Evolutionary conservation across 352 stramenopile species (phyloP), one percentile per base, ranked within the genome.

Genomic region (Thalassiosira ordinaria): DNA sequence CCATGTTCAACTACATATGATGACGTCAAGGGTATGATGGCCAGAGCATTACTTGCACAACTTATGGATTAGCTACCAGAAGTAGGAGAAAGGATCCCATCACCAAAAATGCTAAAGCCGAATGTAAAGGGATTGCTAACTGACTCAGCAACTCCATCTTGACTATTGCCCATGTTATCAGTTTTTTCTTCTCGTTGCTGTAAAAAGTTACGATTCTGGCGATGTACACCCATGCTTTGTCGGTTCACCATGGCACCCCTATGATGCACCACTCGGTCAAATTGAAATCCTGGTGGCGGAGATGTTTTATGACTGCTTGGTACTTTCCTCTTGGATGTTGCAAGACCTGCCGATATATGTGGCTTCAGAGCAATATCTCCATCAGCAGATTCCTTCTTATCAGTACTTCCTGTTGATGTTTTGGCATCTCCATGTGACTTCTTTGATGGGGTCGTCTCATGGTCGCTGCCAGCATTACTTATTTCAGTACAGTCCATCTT

Each of bases 171-270:
- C 39, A 1, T n/a, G 2, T 47, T 11, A 41, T 33, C 22, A 37
- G 26, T 27, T 22, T 27, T 24, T 11, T n/a, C 9, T 11, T 24
- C 18, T 44, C 44, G 52, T 39, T 62, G 52, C 22, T 14, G 22
- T 35, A 62, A 24, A 6, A 16, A 27, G 24, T 39, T 62, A 2
- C 52, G 52, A 62, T 39, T 62, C 11, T 62, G 52, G 22, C 52
- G 52, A 62, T 62, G 52, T 27, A 62, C 9, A 24, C 52, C 52
- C 52, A 62, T 62, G 14, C 52, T 62, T 44, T 62, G 52, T 44
- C 52, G 52, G 24, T 62, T 62, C 26, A 62, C 52, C 26, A 62
- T 33, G n/a, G 52, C 52, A 11, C 52, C 52, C 24, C 3, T 62
- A 44, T 39, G 52, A 7, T 11, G 22, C 24, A 62, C 52, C 27